phyloP scores from a whole-genome alignment of 352 stramenopile species.

The Nothophytophthora sp. region DNA sequence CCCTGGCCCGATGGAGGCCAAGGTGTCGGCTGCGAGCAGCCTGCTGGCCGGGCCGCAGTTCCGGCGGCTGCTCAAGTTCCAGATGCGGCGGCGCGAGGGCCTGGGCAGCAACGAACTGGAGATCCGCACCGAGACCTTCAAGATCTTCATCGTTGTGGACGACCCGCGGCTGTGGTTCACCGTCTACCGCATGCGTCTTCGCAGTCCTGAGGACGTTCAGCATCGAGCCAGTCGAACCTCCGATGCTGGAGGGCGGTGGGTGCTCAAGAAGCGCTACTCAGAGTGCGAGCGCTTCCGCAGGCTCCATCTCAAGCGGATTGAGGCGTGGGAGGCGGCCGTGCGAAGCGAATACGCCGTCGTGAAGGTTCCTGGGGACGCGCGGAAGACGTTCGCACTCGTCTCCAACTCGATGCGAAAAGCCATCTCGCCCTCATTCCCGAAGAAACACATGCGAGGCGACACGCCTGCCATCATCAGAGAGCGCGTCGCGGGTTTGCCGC shows the following conservation, averaged over 20 bases:
- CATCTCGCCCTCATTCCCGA: constrained; percentile 45
- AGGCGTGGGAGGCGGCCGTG: constrained; percentile 38
- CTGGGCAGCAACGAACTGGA: constrained; percentile 40
- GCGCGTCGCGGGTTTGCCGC: constrained; percentile 33
- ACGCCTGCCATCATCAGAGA: constrained; percentile 39
- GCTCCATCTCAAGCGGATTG: constrained; percentile 38
- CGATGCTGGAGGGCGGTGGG: constrained; percentile 28
- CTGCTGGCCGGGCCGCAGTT: constrained; percentile 41
- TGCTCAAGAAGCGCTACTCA: constrained; percentile 60
- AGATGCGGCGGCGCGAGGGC: constrained; percentile 49
- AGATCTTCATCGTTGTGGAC: constrained; percentile 19
- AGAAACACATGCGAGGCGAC: constrained; percentile 49
- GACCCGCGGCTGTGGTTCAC: constrained; percentile 31
- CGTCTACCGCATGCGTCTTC: constrained; percentile 59
- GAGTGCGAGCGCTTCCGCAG: constrained; percentile 49
- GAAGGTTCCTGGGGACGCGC: constrained; percentile 19
- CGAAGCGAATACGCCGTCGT: constrained; percentile 22
- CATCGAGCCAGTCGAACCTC: constrained; percentile 2
- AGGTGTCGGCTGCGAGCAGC: constrained; percentile 20
- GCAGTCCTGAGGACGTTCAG: constrained; percentile 13
- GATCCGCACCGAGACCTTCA: constrained; percentile 34
- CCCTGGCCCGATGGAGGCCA: constrained; percentile 20
- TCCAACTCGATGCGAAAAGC: constrained; percentile 49
- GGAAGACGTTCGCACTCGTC: constrained; percentile 37
- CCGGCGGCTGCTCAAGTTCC: constrained; percentile 63